Base-by-base conservation (phyloP, 805 yeast genomes). In the Spathaspora passalidarum region DNA sequence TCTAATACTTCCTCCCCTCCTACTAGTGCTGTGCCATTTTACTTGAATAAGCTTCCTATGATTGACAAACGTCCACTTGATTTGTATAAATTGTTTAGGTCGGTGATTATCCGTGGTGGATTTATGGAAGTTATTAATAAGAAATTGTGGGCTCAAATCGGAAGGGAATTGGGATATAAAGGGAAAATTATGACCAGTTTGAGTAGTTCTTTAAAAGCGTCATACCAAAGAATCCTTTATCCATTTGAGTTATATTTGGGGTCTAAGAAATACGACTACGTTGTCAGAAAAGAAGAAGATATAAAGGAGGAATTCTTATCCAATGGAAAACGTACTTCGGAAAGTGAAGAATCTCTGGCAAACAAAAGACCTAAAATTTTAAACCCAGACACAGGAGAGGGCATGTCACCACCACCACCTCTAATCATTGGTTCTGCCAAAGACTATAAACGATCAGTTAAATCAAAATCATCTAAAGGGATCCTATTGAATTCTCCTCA, bases 91-190 rank as follows among this genome's bases (percentile, higher is more conserved):
- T 62, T 87, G 34, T 75, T 78, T 53, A 67, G 75, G 32, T 72
- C 80, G 11, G 94, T 88, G 1, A 67, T 75, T 16, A 58, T 77
- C 14, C 69, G 85, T 49, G 94, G 94, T 16, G 95, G 95, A 0
- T 82, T 73, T 57, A 70, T 72, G 9, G 71, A 64, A 9, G 90
- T 88, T n/a, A 78, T 85, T 39, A 62, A 74, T 45, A 76, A 76
- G 46, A 85, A 86, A 56, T 69, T 80, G 39, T 88, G 96, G 96
- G 89, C 89, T 1, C 89, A 86, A 56, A 77, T 88, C 8, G 92
- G 92, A 11, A 72, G 90, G 45, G 96, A 87, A 54, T 65, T 88
- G 42, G 95, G 96, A 0, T 86, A 82, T 59, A 76, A 80, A 25
- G 89, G 88, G 2, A 76, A 81, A 53, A 81, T 82, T 43, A 82